Conservation (phyloP, 2,329 filamentous ascomycete species). For the Furcasterigmium sp. region DNA sequence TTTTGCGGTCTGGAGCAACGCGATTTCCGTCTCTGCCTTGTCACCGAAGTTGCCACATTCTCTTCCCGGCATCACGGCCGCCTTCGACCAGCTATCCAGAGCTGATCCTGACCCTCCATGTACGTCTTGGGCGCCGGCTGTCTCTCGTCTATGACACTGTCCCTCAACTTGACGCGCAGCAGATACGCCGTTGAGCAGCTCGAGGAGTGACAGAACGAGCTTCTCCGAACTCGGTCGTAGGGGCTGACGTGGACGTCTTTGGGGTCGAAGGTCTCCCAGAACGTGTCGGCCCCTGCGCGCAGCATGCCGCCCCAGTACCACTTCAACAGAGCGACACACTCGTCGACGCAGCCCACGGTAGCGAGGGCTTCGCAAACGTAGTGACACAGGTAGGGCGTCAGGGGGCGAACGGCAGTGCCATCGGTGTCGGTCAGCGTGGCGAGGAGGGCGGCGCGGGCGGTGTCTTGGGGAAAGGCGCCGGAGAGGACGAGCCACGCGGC, state of each 20-base stretch:
- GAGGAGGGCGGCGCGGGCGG: conserved; percentile 15
- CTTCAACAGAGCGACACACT: conserved; percentile 20
- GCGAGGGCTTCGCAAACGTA: conserved; percentile 22
- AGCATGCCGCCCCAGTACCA: conserved; percentile 27
- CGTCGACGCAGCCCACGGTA: conserved; percentile 15
- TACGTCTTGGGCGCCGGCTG: too few relatives aligned
- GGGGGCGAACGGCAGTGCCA: conserved; percentile 19
- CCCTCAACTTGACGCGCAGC: too few relatives aligned
- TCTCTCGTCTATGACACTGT: too few relatives aligned
- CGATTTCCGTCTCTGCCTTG: too few relatives aligned
- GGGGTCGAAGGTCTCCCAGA: conserved; percentile 25
- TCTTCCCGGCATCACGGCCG: too few relatives aligned
- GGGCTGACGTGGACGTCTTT: conserved; percentile 20
- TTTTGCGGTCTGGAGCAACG: too few relatives aligned
- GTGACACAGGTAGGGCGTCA: conserved; percentile 24
- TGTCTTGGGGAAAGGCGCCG: conserved; percentile 14
- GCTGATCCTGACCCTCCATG: too few relatives aligned
- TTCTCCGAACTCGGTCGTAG: conserved; percentile 24
- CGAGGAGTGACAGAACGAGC: conserved; percentile 27
- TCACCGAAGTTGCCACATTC: too few relatives aligned
- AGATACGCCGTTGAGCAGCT: conserved; percentile 23
- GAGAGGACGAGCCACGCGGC: conserved; percentile 24
- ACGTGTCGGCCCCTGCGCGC: conserved; percentile 23
- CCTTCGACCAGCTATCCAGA: too few relatives aligned
- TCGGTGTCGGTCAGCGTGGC: conserved; percentile 16